Conservation (phyloP, 768 basidiomycete genomes). For the Termitomyces sp. region DNA sequence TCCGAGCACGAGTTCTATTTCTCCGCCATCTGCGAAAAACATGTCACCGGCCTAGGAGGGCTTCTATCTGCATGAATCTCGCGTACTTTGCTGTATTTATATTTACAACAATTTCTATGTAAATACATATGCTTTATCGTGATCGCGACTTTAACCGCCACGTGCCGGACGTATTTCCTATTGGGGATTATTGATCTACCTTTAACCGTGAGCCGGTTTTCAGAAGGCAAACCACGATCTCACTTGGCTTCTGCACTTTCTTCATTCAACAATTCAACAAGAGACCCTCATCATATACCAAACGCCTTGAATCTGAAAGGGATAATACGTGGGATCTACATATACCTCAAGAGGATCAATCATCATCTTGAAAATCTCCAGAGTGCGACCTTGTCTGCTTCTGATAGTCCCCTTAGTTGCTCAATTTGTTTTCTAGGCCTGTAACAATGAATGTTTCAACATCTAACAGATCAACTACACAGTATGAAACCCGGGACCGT, state of each 20-base stretch:
- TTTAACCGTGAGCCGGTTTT: slow-evolving; percentile 1
- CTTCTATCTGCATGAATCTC: slow-evolving; percentile 1
- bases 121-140: neutral
- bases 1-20: slow-evolving; percentile 95
- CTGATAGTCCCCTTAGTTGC: neutral
- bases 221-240: neutral
- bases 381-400: neutral
- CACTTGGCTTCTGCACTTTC: neutral
- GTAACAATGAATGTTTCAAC: neutral
- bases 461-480: neutral
- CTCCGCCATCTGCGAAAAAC: slow-evolving; percentile 79
- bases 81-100: neutral
- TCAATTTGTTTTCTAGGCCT: neutral
- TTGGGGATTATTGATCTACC: slow-evolving; percentile 4
- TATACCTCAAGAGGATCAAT: neutral
- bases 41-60: slow-evolving; percentile 35
- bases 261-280: neutral
- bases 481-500: slow-evolving; percentile 4
- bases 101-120: neutral
- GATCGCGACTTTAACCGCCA: neutral
- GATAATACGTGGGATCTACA: neutral
- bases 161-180: slow-evolving; percentile 11
- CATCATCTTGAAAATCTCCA: neutral
- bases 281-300: neutral
- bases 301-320: neutral